Percentiles rank a stretch among this genome's conserved stretches.
Evolutionary conservation across 371 early-diverging fungal species (phyloP).

Genomic region (Lichtheimia corymbifera): DNA sequence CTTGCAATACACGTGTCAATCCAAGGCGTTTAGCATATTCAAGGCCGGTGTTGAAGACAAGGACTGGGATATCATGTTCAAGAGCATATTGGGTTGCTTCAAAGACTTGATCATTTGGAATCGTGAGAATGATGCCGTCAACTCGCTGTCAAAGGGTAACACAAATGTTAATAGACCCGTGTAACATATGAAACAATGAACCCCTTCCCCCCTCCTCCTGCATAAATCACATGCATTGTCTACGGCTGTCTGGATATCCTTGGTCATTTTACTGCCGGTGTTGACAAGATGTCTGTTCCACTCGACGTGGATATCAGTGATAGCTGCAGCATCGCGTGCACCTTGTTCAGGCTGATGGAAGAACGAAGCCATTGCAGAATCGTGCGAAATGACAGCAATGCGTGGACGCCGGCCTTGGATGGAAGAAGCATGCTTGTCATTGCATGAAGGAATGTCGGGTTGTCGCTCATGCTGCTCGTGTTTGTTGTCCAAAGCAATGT

Average conservation of each 20-base stretch:
- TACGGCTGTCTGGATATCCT: conserved; percentile 32
- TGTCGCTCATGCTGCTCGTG: too few relatives aligned
- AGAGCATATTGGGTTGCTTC: conserved; percentile 37
- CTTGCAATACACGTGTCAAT: conserved; percentile 43
- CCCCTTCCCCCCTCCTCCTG: too few relatives aligned
- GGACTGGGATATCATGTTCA: conserved; percentile 36
- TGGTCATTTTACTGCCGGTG: conserved; percentile 30
- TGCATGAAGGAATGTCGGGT: too few relatives aligned
- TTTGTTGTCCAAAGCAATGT: too few relatives aligned
- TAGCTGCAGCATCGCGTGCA: conserved; percentile 43
- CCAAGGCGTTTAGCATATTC: conserved; percentile 37
- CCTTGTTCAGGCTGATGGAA: conserved; percentile 41
- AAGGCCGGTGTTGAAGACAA: conserved; percentile 47
- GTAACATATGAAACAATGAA: too few relatives aligned
- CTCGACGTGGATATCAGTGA: conserved; percentile 34
- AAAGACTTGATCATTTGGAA: conserved; percentile 40
- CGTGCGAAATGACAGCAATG: conserved; percentile 37
- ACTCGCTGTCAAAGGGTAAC: conserved; percentile 13
- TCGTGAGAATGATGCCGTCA: conserved; percentile 48
- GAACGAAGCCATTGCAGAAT: conserved; percentile 30
- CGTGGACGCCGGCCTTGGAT: neutral
- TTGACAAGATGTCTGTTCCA: conserved; percentile 39
- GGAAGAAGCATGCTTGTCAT: too few relatives aligned
- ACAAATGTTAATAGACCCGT: neutral
- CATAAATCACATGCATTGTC: conserved; percentile 14